Evolutionary conservation across 2,329 filamentous ascomycete species (phyloP).

Genomic region (Raffaelea albimanens): DNA sequence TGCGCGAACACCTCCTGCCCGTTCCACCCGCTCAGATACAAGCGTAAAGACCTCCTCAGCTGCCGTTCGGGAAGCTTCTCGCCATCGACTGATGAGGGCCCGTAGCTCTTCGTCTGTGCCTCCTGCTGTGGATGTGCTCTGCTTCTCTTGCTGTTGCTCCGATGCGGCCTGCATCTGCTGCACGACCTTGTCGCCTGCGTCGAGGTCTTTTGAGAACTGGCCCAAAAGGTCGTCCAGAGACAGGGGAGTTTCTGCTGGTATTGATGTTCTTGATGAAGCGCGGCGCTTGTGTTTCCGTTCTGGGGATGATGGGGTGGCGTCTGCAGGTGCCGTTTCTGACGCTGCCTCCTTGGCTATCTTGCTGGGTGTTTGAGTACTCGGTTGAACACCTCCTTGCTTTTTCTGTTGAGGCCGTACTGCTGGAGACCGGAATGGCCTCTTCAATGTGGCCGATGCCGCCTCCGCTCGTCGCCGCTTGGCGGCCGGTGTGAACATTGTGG

Average conservation of each 20-base stretch:
- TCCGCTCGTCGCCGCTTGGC: constrained; percentile 50
- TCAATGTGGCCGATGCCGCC: constrained; percentile 45
- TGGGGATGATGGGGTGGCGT: not conserved
- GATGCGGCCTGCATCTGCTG: not conserved
- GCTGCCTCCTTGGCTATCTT: not conserved
- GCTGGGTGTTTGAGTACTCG: not conserved
- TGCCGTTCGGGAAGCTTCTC: constrained; percentile 45
- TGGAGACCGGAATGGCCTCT: constrained; percentile 65
- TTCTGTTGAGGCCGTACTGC: constrained; percentile 1
- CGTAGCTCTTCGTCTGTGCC: constrained; percentile 44
- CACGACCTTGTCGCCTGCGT: constrained; percentile 4
- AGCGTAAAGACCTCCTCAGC: constrained; percentile 58
- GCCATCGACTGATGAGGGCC: constrained; percentile 51
- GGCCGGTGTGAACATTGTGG: constrained; percentile 24
- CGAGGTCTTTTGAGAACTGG: constrained; percentile 6
- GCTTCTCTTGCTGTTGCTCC: not conserved
- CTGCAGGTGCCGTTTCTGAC: not conserved
- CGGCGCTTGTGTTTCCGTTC: constrained; percentile 22
- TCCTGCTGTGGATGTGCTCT: not conserved
- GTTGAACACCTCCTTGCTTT: not conserved
- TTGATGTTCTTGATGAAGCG: constrained; percentile 19
- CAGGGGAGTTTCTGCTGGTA: not conserved
- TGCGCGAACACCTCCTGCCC: constrained; percentile 18
- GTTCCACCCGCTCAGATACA: constrained; percentile 41
- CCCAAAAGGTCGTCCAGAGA: constrained; percentile 3